Conservation (phyloP, 352 stramenopile genomes). For the Phytophthora hybrid region DNA sequence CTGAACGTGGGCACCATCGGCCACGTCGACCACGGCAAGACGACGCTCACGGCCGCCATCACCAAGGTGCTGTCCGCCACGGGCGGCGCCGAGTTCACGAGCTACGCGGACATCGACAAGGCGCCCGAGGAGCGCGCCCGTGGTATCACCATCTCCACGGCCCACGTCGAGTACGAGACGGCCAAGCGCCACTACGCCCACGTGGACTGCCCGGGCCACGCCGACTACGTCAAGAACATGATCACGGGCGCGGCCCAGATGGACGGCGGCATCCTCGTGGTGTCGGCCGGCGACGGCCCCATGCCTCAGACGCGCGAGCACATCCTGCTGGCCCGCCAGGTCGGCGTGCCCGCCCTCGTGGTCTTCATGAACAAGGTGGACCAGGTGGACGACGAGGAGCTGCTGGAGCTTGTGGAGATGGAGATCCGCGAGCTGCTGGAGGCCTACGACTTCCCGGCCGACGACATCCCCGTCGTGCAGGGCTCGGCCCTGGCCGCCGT, state of each 20-base stretch:
- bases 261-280: slow-evolving; percentile 93
- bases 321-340: slow-evolving; percentile 95
- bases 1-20: slow-evolving; percentile 99
- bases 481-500: slow-evolving; percentile 94
- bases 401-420: slow-evolving; percentile 51
- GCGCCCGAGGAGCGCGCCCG: slow-evolving; percentile 80
- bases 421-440: slow-evolving; percentile 66
- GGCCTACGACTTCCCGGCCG: slow-evolving; percentile 96
- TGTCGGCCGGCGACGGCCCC: slow-evolving; percentile 83
- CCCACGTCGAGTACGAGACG: slow-evolving; percentile 44
- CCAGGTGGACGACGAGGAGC: slow-evolving; percentile 44
- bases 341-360: slow-evolving; percentile 90
- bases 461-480: slow-evolving; percentile 95
- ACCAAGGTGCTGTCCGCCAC: slow-evolving; percentile 89
- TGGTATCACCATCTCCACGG: slow-evolving; percentile 46
- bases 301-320: slow-evolving; percentile 96
- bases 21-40: slow-evolving; percentile 98
- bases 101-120: slow-evolving; percentile 97
- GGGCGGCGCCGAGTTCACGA: slow-evolving; percentile 86
- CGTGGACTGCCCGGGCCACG: slow-evolving; percentile 96
- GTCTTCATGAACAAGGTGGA: slow-evolving; percentile 98
- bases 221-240: slow-evolving; percentile 95
- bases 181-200: slow-evolving; percentile 73
- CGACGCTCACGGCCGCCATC: slow-evolving; percentile 97
- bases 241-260: slow-evolving; percentile 98